Evolutionary conservation across 2,329 filamentous ascomycete species (phyloP).

Genomic region (Colletotrichum higginsianum): DNA sequence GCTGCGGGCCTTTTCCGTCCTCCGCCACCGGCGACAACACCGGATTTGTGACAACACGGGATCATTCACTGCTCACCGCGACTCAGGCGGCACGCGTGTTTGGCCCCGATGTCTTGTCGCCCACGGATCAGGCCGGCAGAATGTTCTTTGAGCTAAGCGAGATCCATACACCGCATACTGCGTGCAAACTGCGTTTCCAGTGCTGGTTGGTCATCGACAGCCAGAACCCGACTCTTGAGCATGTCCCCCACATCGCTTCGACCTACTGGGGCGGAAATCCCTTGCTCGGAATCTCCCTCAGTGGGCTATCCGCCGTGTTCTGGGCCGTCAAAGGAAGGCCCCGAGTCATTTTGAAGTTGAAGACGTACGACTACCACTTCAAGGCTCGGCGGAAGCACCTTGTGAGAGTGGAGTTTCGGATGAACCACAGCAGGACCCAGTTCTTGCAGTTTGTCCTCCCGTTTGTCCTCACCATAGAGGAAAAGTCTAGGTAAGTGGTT

Average conservation of each 20-base stretch:
- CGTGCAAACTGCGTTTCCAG: background rate
- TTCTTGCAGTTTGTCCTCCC: background rate
- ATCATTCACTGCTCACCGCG: background rate
- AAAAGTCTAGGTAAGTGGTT: background rate
- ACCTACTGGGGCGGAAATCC: background rate
- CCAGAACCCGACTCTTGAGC: background rate
- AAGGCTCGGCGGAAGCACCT: background rate
- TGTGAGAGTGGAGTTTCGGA: too few relatives aligned
- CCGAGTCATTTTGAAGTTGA: background rate
- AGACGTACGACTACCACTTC: background rate
- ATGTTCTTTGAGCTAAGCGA: background rate
- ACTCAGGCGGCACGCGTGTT: background rate
- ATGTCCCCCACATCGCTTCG: background rate
- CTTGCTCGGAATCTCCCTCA: background rate
- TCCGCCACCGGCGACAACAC: background rate
- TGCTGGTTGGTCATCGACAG: background rate
- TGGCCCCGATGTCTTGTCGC: too few relatives aligned
- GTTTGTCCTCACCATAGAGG: background rate
- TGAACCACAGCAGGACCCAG: background rate
- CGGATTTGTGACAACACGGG: background rate
- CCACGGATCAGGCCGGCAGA: background rate
- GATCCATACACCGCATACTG: background rate
- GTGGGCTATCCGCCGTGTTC: background rate
- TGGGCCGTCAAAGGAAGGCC: background rate
- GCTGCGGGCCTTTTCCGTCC: background rate